Evolutionary conservation across 2,329 filamentous ascomycete genomes (phyloP).

Genomic region (Apiospora kogelbergensis): DNA sequence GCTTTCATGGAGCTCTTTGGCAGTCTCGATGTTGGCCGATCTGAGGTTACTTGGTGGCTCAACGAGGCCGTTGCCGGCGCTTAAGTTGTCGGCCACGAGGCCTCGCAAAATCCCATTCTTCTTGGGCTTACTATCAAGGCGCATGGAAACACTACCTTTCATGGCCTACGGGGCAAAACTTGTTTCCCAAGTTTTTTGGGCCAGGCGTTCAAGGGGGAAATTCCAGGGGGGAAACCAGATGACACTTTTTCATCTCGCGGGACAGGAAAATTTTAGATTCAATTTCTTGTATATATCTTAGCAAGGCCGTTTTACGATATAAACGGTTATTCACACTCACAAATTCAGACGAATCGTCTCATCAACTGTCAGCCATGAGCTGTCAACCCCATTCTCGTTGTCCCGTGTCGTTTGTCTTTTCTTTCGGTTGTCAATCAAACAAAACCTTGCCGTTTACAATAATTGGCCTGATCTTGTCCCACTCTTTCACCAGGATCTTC

Average conservation of each 20-base stretch:
- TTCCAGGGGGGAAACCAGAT: neutral
- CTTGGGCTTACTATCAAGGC: neutral
- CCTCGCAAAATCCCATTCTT: neutral
- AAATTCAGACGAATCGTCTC: neutral
- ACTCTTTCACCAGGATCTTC: neutral
- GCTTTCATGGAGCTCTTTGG: constrained; percentile 55
- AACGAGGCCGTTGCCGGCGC: constrained; percentile 15
- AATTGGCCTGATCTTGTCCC: neutral
- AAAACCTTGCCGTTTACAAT: neutral
- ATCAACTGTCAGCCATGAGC: neutral
- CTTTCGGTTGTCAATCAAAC: neutral
- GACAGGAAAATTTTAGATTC: neutral
- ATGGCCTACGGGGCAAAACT: neutral
- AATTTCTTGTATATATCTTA: constrained; percentile 3
- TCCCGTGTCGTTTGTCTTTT: neutral
- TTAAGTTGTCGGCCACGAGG: neutral
- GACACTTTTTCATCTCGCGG: neutral
- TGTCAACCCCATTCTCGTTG: neutral
- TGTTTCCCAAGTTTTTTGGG: neutral
- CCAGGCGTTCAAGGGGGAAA: neutral
- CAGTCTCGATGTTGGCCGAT: constrained; percentile 38
- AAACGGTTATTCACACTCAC: neutral
- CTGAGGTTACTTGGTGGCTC: constrained; percentile 31
- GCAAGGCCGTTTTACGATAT: neutral
- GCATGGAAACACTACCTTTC: neutral